Evolutionary conservation across 208 protist genomes (phyloP), one percentile per base, ranked within the genome.

Genomic region (Porcisia hertigi): DNA sequence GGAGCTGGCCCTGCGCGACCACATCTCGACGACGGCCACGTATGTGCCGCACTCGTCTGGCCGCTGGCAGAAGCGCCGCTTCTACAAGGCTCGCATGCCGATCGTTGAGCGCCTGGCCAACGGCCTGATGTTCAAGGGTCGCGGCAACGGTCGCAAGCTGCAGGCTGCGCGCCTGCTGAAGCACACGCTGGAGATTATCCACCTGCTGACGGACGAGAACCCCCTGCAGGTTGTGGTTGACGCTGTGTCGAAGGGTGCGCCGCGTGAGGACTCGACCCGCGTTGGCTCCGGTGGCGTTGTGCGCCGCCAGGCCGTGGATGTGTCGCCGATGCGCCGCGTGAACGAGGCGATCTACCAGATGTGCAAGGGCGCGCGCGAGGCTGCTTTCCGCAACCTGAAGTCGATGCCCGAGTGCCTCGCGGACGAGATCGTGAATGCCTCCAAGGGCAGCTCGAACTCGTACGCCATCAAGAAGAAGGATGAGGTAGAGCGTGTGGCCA

Each of bases 381-480:
- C 99, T 74, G 88, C 99, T 58, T 99, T 99, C 98, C 95, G 99
- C 84, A 99, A 98, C 94, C 98, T 99, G 84, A 99, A 99, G 95
- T 99, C 98, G 63, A 97, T 99, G 76, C 93, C 99, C 76, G 99
- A 99, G 96, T 99, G 99, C 95, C 97, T 99, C 41, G 99, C 99
- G 78, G 99, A 99, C 89, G 99, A 99, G 97, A 94, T 99, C 79
- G 98, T 99, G 81, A 99, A 99, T 86, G 98, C 98, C 77, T 93
- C 98, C 72, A 99, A 99, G 90, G 95, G 93, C 45, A 99, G 98
- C 67, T 98, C 98, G 77, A 99, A 99, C 92, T 99, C 96, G 30
- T 99, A 99, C 83, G 99, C 99, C 77, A 99, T 99, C 85, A 99
- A 99, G 92, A 99, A 99, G 98, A 99, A 99, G 96, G 99, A 99